phyloP scores from a whole-genome alignment of 106 monocot species.

The Phalaenopsis equestris region DNA sequence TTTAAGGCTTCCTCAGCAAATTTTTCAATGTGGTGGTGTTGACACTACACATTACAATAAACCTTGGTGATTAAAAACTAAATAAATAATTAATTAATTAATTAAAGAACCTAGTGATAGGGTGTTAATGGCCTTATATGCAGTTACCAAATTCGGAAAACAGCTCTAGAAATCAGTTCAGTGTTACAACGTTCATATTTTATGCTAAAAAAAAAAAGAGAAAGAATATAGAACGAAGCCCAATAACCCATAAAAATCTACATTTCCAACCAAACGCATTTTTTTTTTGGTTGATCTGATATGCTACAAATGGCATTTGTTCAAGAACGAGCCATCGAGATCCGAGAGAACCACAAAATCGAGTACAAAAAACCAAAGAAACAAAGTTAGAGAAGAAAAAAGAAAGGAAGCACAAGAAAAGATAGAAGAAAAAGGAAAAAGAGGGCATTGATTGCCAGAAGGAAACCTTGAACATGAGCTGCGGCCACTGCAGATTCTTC shows the following conservation, averaged over 20 bases:
- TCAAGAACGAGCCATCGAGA: too few species aligned
- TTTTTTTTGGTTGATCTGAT: too few species aligned
- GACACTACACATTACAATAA: background rate
- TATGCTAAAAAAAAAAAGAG: too few species aligned
- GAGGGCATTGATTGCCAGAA: background rate
- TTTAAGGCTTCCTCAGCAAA: background rate
- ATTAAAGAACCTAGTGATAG: background rate
- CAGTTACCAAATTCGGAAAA: background rate
- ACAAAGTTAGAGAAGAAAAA: background rate
- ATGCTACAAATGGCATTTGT: too few species aligned
- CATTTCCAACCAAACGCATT: too few species aligned
- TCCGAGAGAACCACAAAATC: too few species aligned
- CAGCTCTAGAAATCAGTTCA: background rate
- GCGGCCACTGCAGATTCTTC: slow-evolving; percentile 77
- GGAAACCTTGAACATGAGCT: slow-evolving; percentile 58
- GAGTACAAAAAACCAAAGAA: background rate
- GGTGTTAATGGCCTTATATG: background rate
- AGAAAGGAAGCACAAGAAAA: background rate
- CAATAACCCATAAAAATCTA: too few species aligned
- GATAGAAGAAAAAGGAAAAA: background rate
- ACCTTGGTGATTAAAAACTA: background rate
- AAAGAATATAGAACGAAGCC: too few species aligned
- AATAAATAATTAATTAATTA: too few species aligned
- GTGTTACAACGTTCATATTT: background rate
- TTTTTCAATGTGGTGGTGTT: background rate